phyloP scores from a whole-genome alignment of 345 rosid species.

The Turnera subulata region DNA sequence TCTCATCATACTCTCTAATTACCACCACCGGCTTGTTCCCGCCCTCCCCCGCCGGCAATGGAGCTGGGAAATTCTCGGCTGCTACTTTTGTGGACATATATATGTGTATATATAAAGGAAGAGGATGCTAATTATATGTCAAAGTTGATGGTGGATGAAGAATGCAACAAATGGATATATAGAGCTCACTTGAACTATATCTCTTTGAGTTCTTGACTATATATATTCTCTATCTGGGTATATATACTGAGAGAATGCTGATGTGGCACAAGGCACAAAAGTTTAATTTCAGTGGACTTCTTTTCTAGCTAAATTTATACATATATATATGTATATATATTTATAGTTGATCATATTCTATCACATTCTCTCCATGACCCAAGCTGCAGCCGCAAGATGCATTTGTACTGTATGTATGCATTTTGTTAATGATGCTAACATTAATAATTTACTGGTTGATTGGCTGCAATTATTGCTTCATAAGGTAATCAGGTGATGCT shows the following conservation, averaged over 20 bases:
- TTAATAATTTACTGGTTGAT: not conserved
- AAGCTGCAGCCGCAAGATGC: not conserved
- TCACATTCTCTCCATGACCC: slow-evolving; percentile 20
- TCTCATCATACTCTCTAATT: slow-evolving; percentile 61
- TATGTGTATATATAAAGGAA: no score
- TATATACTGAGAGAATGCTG: slow-evolving; percentile 11
- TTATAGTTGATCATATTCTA: not conserved
- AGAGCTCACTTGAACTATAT: not conserved
- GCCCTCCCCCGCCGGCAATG: not conserved
- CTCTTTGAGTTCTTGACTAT: not conserved
- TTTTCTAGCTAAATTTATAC: not conserved
- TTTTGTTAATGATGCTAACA: not conserved
- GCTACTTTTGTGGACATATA: slow-evolving; percentile 39
- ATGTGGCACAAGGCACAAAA: slow-evolving; percentile 8
- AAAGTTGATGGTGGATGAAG: not conserved
- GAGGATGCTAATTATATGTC: not conserved
- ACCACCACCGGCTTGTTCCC: slow-evolving; percentile 21
- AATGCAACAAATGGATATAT: not conserved
- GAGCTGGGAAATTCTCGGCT: slow-evolving; percentile 19
- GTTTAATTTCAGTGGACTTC: slow-evolving; percentile 5
- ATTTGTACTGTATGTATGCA: not conserved
- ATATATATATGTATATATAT: no score
- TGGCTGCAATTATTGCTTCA: slow-evolving; percentile 26
- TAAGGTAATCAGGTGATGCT: slow-evolving; percentile 5
- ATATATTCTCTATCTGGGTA: not conserved